These are phyloP conservation scores for Vitis rotundifolia DNA, from an alignment of 164 flowering plant species.

Conservation along the genomic window DNA sequence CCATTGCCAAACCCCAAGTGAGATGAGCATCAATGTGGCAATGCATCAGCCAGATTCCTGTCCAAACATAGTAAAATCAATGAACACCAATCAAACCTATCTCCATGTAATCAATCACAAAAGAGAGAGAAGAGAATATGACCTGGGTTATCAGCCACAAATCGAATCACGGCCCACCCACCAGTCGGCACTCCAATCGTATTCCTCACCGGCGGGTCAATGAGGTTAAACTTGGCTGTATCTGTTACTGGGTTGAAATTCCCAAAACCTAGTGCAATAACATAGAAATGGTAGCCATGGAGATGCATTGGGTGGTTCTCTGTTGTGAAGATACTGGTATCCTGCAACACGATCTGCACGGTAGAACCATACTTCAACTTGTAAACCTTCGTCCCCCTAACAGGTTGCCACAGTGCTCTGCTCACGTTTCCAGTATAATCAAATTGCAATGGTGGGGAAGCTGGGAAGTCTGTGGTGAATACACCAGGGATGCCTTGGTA, in stretches of 20 bases:
- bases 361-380: constrained; percentile 59
- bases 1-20: constrained; percentile 68
- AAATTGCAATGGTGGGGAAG: constrained; percentile 58
- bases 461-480: constrained; percentile 74
- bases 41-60: constrained; percentile 83
- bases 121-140: too few species aligned
- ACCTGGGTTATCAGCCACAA: constrained; percentile 91
- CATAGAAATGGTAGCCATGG: constrained; percentile 79
- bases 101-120: too few species aligned
- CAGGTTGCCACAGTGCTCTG: constrained; percentile 68
- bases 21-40: constrained; percentile 81
- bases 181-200: constrained; percentile 73
- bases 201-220: constrained; percentile 78
- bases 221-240: constrained; percentile 64
- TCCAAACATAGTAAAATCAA: not conserved
- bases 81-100: too few species aligned
- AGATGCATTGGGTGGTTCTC: constrained; percentile 94
- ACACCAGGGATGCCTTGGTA: constrained; percentile 55
- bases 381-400: constrained; percentile 56
- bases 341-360: constrained; percentile 81
- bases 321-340: constrained; percentile 57
- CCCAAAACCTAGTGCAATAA: constrained; percentile 72
- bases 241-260: constrained; percentile 70
- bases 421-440: constrained; percentile 82
- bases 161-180: constrained; percentile 84